A percentile compares a stretch with the other conserved stretches of the same genome.
These are phyloP conservation scores for Hypoxylon perforatum DNA, from an alignment of 495 filamentous ascomycete species.

Conservation along the genomic window DNA sequence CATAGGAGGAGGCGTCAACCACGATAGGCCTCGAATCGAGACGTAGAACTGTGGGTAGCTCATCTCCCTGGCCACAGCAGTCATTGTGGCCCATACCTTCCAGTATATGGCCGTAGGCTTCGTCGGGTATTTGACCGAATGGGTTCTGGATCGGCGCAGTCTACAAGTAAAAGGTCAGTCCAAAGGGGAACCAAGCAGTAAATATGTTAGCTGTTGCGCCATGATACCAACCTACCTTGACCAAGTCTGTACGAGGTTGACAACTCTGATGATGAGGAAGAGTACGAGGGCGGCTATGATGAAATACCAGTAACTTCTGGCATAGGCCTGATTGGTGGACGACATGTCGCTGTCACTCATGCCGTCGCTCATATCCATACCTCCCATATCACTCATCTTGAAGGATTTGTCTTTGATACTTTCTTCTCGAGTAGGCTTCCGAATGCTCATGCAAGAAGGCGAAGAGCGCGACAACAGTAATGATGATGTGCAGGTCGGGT, in stretches of 20 bases:
- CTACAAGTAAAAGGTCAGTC: constrained; percentile 42
- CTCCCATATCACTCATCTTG: constrained; percentile 43
- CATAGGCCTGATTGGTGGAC: constrained; percentile 53
- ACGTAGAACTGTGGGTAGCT: constrained; percentile 71
- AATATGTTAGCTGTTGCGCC: neutral
- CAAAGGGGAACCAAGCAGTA: neutral
- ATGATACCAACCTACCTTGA: constrained; percentile 44
- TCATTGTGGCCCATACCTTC: constrained; percentile 70
- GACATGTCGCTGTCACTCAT: constrained; percentile 51
- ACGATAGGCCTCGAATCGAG: constrained; percentile 56
- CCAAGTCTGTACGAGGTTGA: constrained; percentile 52
- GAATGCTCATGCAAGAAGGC: neutral
- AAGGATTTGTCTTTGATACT: constrained; percentile 3
- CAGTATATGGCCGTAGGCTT: constrained; percentile 70
- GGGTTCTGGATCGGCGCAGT: constrained; percentile 49
- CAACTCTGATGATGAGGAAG: constrained; percentile 47
- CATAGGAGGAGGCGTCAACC: constrained; percentile 66
- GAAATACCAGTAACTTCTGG: constrained; percentile 63
- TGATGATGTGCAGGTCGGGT: neutral
- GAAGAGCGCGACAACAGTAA: neutral
- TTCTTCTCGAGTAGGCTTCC: neutral
- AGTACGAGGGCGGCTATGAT: constrained; percentile 54
- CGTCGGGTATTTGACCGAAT: constrained; percentile 65
- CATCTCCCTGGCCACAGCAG: constrained; percentile 74
- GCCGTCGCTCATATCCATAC: constrained; percentile 32